phyloP scores from a whole-genome alignment of 192 early-diverging fungal genomes.

The Backusella circina region DNA sequence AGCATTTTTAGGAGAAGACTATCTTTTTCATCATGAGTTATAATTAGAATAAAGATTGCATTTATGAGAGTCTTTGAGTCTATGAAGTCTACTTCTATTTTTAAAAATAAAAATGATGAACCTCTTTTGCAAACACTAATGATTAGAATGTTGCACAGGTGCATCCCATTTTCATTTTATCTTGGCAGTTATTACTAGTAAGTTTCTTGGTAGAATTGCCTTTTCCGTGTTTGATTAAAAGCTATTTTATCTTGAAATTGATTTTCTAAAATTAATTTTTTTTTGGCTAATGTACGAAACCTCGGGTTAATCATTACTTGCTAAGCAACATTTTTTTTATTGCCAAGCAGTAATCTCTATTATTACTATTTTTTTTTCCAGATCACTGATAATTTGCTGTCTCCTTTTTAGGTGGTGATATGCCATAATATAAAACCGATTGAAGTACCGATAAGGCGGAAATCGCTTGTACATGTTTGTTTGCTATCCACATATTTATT shows the following conservation, averaged over 20 bases:
- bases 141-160: not conserved
- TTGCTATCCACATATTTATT: not conserved
- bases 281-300: not conserved
- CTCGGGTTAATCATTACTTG: not conserved
- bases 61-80: not conserved
- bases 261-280: not conserved
- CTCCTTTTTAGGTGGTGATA: not conserved
- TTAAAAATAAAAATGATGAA: not conserved
- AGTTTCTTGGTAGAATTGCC: not conserved
- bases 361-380: not conserved
- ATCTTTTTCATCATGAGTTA: not conserved
- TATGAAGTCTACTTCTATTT: not conserved
- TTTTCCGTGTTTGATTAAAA: not conserved
- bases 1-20: not conserved
- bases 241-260: not conserved
- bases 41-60: not conserved
- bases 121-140: not conserved
- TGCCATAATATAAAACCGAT: conserved; percentile 2
- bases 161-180: not conserved
- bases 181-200: not conserved
- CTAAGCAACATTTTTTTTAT: not conserved
- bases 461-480: not conserved
- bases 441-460: not conserved
- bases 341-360: not conserved
- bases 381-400: not conserved